Base-by-base conservation (phyloP, 1,284 basidiomycete genomes). In the Ganoderma lucidum region DNA sequence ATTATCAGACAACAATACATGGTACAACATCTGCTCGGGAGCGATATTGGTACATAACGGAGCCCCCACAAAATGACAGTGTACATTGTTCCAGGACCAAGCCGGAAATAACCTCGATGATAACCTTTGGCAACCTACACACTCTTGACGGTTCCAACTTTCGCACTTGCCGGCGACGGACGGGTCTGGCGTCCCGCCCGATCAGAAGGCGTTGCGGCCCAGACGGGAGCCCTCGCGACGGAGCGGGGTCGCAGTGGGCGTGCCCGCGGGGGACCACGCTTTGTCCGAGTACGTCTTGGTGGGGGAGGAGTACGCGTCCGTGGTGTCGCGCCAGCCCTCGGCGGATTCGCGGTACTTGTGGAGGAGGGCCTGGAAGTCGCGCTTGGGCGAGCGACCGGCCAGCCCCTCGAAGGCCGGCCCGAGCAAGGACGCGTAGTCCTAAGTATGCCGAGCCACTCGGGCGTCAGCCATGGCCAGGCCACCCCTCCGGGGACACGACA, bases 351-450 rank as follows among this genome's bases (percentile, higher is more conserved):
- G 70, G 68, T 71, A 73, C 66, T 71, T 71, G 63, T 73, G 68
- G 62, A 73, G 65, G 64, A 73, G 72, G 45, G 70, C 72, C 55
- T 67, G 68, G 70, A 73, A 73, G 64, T 73, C 72, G 64, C 72
- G 70, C 70, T 70, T 73, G 53, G 70, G 62, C 41, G 72, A 71
- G 42, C 66, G 56, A 2, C 69, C 67, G 0, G 68, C 35, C 53
- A 70, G 39, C 1, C 66, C 71, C 30, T 67, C 63, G 39, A 72
- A 64, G 45, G 64, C 68, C 63, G 64, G 45, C 37, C 59, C 62
- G 51, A 73, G 61, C 48, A 65, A 61, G 23, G 67, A 63, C 62
- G 68, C 45, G 48, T 72, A 72, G 45, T 73, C 71, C 71, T 35
- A 35, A 3, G 8, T 72, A 51, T 10, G 19, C 10, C 37, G 37